Evolutionary conservation across 106 monocot species (phyloP).

Genomic region (Dendrobium catenatum): DNA sequence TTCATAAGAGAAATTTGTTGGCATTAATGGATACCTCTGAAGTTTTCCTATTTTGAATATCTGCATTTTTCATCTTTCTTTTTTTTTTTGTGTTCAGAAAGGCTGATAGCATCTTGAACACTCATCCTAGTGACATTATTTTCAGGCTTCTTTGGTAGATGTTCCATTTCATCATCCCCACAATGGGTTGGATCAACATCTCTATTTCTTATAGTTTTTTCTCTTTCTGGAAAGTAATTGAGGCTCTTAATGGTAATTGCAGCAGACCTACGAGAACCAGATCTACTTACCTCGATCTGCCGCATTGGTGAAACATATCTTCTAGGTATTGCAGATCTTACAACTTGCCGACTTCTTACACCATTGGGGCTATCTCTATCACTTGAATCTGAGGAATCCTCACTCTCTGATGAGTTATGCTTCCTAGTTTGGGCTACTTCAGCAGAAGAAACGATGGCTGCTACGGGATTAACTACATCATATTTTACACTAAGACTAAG

Average conservation of each 20-base stretch:
- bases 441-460: constrained; percentile 41
- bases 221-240: constrained; percentile 60
- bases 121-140: constrained; percentile 72
- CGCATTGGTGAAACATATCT: constrained; percentile 96
- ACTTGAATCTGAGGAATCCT: constrained; percentile 48
- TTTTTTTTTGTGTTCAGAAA: constrained; percentile 85
- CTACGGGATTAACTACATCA: constrained; percentile 12
- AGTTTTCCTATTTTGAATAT: constrained; percentile 34
- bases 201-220: constrained; percentile 35
- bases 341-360: constrained; percentile 73
- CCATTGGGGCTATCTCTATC: constrained; percentile 32
- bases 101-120: constrained; percentile 91
- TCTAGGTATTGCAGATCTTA: constrained; percentile 82
- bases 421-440: constrained; percentile 88
- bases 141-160: constrained; percentile 59
- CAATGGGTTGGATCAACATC: constrained; percentile 40
- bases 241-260: constrained; percentile 85
- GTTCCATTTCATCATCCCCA: constrained; percentile 39
- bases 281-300: constrained; percentile 80
- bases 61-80: constrained; percentile 16
- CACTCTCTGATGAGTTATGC: constrained; percentile 61
- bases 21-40: constrained; percentile 30
- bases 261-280: constrained; percentile 77
- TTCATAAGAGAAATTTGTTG: constrained; percentile 81
- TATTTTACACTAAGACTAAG: not conserved